Percentiles rank a stretch among this genome's conserved stretches.
These are phyloP conservation scores for Phanerochaete carnosa DNA, from an alignment of 768 basidiomycete genomes.

Conservation along the genomic window DNA sequence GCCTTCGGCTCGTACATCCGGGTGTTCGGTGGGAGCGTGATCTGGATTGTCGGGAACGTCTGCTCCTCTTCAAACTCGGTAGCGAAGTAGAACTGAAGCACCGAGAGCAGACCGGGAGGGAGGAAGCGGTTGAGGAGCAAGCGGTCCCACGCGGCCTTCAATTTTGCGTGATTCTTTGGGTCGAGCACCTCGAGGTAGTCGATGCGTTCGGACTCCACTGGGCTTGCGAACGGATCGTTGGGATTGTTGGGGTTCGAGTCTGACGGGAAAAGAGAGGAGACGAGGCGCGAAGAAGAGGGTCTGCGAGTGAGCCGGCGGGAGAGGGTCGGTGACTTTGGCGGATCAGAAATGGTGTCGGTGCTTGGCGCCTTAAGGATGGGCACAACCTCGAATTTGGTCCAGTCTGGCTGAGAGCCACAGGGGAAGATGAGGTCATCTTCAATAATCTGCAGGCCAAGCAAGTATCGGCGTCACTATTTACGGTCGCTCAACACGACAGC, in stretches of 20 bases:
- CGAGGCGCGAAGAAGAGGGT: not conserved
- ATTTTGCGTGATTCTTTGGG: constrained; percentile 59
- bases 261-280: not conserved
- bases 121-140: constrained; percentile 63
- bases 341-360: not conserved
- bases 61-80: constrained; percentile 51
- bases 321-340: not conserved
- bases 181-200: constrained; percentile 28
- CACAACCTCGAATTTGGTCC: not conserved
- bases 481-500: not conserved
- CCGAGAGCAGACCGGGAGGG: constrained; percentile 46
- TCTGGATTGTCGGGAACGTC: constrained; percentile 43
- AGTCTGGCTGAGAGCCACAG: constrained; percentile 25
- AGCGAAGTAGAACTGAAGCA: constrained; percentile 67
- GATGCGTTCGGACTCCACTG: constrained; percentile 4
- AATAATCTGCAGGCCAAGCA: constrained; percentile 44
- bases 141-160: constrained; percentile 63
- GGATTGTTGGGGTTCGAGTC: constrained; percentile 3
- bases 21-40: constrained; percentile 57
- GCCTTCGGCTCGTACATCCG: not conserved
- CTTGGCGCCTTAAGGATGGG: not conserved
- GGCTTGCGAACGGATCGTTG: constrained; percentile 1
- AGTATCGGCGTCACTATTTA: not conserved
- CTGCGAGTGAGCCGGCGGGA: not conserved
- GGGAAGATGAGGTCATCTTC: constrained; percentile 78